Conservation (phyloP, 2,329 filamentous ascomycete genomes). For the Rosellinia necatrix region DNA sequence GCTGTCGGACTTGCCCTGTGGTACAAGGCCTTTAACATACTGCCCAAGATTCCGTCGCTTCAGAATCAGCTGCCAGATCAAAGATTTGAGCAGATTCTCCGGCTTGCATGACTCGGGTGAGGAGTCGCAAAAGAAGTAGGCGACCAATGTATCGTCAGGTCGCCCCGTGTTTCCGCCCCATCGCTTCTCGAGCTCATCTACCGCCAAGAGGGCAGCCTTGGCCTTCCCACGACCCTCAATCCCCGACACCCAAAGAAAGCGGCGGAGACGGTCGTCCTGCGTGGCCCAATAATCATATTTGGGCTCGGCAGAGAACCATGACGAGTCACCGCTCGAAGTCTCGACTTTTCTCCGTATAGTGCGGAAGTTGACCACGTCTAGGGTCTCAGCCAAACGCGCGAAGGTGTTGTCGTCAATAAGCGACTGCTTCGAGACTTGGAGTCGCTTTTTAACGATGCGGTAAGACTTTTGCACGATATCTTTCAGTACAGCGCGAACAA, state of each 20-base stretch:
- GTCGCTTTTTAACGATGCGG: neutral
- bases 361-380: neutral
- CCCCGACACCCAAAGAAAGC: neutral
- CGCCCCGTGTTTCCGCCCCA: neutral
- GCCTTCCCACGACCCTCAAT: conserved; percentile 2
- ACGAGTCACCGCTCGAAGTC: neutral
- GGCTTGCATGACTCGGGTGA: neutral
- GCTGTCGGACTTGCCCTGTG: neutral
- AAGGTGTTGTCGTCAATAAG: conserved; percentile 2
- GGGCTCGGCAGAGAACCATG: neutral
- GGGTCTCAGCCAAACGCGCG: neutral
- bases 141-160: neutral
- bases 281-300: neutral
- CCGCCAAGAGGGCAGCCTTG: neutral
- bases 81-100: conserved; percentile 1
- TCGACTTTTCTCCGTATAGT: conserved; percentile 1
- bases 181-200: neutral
- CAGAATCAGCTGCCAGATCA: conserved; percentile 5
- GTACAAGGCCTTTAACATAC: neutral
- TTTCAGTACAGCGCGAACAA: neutral
- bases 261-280: neutral
- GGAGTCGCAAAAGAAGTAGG: conserved; percentile 1
- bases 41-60: conserved; percentile 1
- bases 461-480: neutral
- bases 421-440: neutral